Base-by-base conservation (phyloP, 1,284 basidiomycete species). In the Cerioporus squamosus region DNA sequence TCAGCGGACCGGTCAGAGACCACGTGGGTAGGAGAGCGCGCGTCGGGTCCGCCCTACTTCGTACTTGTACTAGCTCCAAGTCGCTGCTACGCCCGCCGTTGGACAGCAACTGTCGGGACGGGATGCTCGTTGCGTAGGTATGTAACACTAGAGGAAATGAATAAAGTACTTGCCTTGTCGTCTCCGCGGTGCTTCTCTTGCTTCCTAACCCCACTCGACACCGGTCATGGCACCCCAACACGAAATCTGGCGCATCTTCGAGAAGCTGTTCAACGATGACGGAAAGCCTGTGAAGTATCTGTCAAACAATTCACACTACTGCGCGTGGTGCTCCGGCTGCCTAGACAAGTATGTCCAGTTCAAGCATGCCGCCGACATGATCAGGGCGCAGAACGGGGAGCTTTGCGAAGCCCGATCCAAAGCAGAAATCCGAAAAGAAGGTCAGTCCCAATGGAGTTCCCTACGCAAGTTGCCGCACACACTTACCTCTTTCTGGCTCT, bases 321-420 rank as follows among this genome's bases (percentile, higher is more conserved):
- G 22, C 22, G 60, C 60, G 12, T 61, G 55, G 55, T 61, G 55
- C 48, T 49, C 40, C 1, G 55, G 48, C n/a, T 61, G 60, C 22
- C 26, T 61, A 14, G 45, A 61, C 23, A 44, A 49, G 45, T 57
- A 44, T 18, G 51, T 53, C 33, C 40, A 44, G 3, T 15, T 29
- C 8, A 7, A 51, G 23, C 53, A 31, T 12, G 45, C 22, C 2
- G 44, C 33, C 24, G 59, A 60, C 26, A 10, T 47, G 1, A 3
- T 40, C 14, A 36, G 18, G 3, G 29, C 56, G 4, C 20, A 17
- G 38, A 33, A 33, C 2, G 50, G 50, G 9, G 42, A 31, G 10
- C 44, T 60, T 3, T 3, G 22, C 1, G 33, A 20, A 20, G 58
- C 36, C 2, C 29, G 58, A 45, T 52, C 15, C 8, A 26, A 23